Percentiles rank a stretch among this genome's conserved stretches.
Conservation (phyloP, 1,284 basidiomycete species). For the Porogramme epimiltina region DNA sequence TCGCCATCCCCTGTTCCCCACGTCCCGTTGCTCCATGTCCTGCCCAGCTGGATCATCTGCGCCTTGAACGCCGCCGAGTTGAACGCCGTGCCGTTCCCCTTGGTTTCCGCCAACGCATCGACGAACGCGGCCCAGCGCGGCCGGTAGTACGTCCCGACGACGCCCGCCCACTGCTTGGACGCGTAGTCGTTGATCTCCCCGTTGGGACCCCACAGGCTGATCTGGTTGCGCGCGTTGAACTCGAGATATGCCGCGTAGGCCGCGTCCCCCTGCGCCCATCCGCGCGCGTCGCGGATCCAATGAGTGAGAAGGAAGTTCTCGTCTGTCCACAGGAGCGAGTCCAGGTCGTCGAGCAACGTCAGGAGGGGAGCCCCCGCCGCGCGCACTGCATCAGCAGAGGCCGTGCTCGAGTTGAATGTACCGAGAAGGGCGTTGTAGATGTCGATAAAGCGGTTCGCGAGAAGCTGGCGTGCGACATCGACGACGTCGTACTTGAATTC, state of each 20-base stretch:
- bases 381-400: slow-evolving; percentile 25
- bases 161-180: slow-evolving; percentile 47
- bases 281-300: slow-evolving; percentile 40
- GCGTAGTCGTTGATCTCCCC: slow-evolving; percentile 48
- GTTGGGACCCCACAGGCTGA: slow-evolving; percentile 47
- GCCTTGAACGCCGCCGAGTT: slow-evolving; percentile 28
- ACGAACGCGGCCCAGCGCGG: slow-evolving; percentile 40
- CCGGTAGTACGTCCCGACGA: slow-evolving; percentile 41
- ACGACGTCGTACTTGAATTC: slow-evolving; percentile 47
- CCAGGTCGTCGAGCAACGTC: slow-evolving; percentile 37
- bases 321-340: slow-evolving; percentile 38
- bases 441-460: slow-evolving; percentile 42
- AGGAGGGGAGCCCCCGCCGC: slow-evolving; percentile 32
- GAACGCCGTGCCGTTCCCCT: slow-evolving; percentile 32
- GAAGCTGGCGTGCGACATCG: slow-evolving; percentile 42
- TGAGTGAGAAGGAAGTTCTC: slow-evolving; percentile 37
- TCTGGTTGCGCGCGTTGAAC: slow-evolving; percentile 45
- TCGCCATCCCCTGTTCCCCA: slow-evolving; percentile 28
- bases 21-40: slow-evolving; percentile 31
- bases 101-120: slow-evolving; percentile 34
- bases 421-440: slow-evolving; percentile 34
- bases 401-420: slow-evolving; percentile 28
- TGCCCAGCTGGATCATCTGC: slow-evolving; percentile 36
- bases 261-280: slow-evolving; percentile 29
- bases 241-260: slow-evolving; percentile 40